Evolutionary conservation across 805 yeast species (phyloP), one percentile per base, ranked within the genome.

Genomic region (Schwanniomyces vanrijiae): DNA sequence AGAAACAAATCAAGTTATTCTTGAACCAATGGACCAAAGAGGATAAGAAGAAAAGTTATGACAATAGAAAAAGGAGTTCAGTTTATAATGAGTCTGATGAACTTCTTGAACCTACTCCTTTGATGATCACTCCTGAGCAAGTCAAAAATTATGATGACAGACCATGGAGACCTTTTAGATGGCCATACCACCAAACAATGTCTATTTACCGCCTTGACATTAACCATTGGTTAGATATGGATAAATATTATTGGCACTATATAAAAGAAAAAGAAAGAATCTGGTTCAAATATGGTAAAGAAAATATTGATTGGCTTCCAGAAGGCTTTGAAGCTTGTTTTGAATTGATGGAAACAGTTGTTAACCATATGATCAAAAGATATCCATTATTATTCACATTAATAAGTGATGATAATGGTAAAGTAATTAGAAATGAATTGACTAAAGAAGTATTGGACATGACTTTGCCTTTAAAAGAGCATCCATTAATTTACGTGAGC

Each of bases 181-280:
- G 87, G 84, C 90, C 90, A 24, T 85, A 85, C 58, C 89, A 84
- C 62, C 90, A 85, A 64, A 85, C 90, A 1, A 85, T 85, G 90
- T 78, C 86, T 13, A 83, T 85, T 42, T 84, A 76, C 69, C 82
- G 81, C 59, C 71, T 85, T n/a, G 88, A 84, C 58, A 71, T 83
- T 31, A 84, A 84, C 62, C 86, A 85, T 65, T 85, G 90, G 90
- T 65, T 85, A 53, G 90, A 85, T 56, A 85, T 85, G 90, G 90
- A 85, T 62, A 84, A 83, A 61, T 85, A 82, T 64, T 85, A 84
- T 58, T 72, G 81, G 62, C 83, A 81, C 52, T 85, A 85, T 55
- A 76, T 84, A 46, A 71, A 78, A 50, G 89, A 85, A 58, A 84
- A 83, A 63, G 64, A 76, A 56, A 67, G 87, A 48, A 77, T 85